phyloP scores from a whole-genome alignment of 2,329 filamentous ascomycete species.

The Bretziella fagacearum region DNA sequence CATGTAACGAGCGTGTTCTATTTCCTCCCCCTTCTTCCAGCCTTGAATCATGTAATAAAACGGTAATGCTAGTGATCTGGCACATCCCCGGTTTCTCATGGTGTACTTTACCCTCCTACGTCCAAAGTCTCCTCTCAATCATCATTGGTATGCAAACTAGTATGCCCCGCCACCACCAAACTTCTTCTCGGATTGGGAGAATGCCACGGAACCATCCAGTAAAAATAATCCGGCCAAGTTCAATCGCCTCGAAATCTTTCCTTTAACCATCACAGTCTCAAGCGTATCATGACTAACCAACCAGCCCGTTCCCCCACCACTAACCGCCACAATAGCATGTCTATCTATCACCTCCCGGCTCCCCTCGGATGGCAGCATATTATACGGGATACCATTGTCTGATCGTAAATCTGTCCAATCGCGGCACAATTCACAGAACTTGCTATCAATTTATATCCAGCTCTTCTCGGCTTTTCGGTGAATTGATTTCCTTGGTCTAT shows the following conservation, averaged over 20 bases:
- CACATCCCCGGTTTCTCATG: too few species aligned
- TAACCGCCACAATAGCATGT: not conserved
- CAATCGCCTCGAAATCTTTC: not conserved
- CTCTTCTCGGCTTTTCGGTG: too few species aligned
- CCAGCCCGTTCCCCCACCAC: not conserved
- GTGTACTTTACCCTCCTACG: too few species aligned
- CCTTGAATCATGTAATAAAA: too few species aligned
- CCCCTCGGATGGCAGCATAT: not conserved
- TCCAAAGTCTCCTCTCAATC: too few species aligned
- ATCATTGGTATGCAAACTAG: not conserved
- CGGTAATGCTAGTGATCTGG: too few species aligned
- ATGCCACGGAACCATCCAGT: slow-evolving; percentile 5
- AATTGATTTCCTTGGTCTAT: too few species aligned
- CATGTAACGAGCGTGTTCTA: too few species aligned
- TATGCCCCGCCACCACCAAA: not conserved
- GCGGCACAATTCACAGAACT: not conserved
- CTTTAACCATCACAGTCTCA: not conserved
- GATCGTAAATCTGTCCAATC: not conserved
- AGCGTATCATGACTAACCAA: slow-evolving; percentile 5
- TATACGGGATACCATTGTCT: not conserved
- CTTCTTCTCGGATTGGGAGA: not conserved
- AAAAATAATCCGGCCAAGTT: slow-evolving; percentile 3
- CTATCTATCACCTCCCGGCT: not conserved
- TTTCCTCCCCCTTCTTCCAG: too few species aligned
- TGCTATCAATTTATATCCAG: too few species aligned